Base-by-base conservation (phyloP, 1,284 basidiomycete species). In the Fistulina hepatica region DNA sequence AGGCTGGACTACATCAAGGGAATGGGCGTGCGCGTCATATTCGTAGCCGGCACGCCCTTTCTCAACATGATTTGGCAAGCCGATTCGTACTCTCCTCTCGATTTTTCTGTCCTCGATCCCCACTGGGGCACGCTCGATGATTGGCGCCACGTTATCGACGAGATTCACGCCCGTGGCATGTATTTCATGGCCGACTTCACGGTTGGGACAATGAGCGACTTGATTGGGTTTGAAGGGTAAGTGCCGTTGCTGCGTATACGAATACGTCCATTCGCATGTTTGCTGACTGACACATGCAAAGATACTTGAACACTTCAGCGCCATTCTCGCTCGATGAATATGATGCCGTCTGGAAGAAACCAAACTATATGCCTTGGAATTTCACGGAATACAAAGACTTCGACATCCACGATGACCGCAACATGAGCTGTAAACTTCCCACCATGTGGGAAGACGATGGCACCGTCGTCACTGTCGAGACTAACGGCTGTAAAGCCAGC, bases 1-100 rank as follows among this genome's bases (percentile, higher is more conserved):
- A 77, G 71, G 44, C 65, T 94, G 45, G 90, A 93, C 61, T 94
- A 94, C 56, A 65, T 94, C 12, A 68, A 85, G 42, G 82, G 82
- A 44, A 91, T 92, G 84, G 90, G 90, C 45, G 65, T 89, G 50
- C 67, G 68, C 48, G 69, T 77, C 36, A 77, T 94, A 51, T 93
- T 88, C 61, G 81, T 92, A 52, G 88, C 90, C 20, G 90, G 90
- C 39, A 94, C 90, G 1, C 77, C 81, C 34, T 94, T 90, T 59
- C 45, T 93, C 46, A 93, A 94, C 69, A 91, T 93, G 90, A 64
- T 89, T 13, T 94, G 90, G 90, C 82, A 91, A 57, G 83, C 89
- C 12, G 90, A 94, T 71, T 89, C 86, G 59, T 94, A 93, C 56
- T 94, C 90, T 19, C 84, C 89, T 7, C 68, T 94, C 44, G 90